phyloP scores from a whole-genome alignment of 2,329 filamentous ascomycete genomes.

The Trichoderma polysporum region DNA sequence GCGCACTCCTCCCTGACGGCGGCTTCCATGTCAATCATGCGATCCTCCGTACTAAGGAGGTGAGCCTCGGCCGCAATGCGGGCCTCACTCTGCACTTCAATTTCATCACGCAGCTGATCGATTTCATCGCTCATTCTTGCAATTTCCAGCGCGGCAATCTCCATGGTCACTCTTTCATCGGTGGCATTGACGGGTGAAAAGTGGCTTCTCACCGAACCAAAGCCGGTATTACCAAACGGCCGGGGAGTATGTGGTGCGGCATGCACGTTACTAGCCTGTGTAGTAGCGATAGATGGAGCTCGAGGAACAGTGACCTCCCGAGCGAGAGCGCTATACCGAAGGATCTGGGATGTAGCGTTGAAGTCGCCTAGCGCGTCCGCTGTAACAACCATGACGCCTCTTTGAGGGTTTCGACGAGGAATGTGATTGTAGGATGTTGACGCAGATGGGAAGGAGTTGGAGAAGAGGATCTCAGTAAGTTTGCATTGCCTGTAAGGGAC shows the following conservation, averaged over 20 bases:
- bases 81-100: constrained; percentile 68
- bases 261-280: constrained; percentile 38
- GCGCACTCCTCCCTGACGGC: constrained; percentile 87
- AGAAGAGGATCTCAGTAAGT: constrained; percentile 79
- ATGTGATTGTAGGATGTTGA: constrained; percentile 38
- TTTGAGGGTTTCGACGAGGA: constrained; percentile 68
- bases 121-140: constrained; percentile 70
- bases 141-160: constrained; percentile 78
- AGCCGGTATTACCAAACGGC: constrained; percentile 43
- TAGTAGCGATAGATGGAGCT: constrained; percentile 76
- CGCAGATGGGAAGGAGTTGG: constrained; percentile 77
- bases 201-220: constrained; percentile 39
- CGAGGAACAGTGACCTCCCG: constrained; percentile 90
- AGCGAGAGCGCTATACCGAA: constrained; percentile 90
- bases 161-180: constrained; percentile 69
- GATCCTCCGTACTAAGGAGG: constrained; percentile 67
- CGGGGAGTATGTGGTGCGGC: constrained; percentile 35
- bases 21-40: constrained; percentile 69
- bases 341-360: constrained; percentile 93
- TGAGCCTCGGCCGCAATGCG: constrained; percentile 72
- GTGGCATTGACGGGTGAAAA: constrained; percentile 39
- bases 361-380: constrained; percentile 92
- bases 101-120: constrained; percentile 67
- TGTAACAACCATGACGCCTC: constrained; percentile 93
- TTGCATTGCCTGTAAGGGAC: constrained; percentile 84